phyloP scores from a whole-genome alignment of 2,329 filamentous ascomycete species.

The Diaporthe velutina region DNA sequence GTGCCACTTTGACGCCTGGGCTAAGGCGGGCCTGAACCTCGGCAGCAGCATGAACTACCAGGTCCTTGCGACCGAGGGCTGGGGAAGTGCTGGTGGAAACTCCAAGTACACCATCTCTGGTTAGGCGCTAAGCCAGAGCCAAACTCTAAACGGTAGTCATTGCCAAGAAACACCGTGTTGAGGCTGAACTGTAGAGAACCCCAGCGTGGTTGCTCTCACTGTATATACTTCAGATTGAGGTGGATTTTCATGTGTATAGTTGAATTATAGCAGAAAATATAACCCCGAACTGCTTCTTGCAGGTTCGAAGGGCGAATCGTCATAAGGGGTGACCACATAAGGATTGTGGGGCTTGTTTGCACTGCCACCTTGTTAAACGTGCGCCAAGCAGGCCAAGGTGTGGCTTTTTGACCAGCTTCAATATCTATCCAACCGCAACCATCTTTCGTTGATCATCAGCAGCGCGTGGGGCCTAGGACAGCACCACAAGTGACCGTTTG shows the following conservation, averaged over 20 bases:
- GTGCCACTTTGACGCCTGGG: conserved; percentile 67
- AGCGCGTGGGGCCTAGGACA: not conserved
- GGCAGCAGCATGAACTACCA: conserved; percentile 62
- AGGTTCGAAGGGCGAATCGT: not conserved
- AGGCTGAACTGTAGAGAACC: not conserved
- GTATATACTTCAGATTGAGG: not conserved
- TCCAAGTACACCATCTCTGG: conserved; percentile 47
- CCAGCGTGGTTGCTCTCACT: not conserved
- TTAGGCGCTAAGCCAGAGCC: not conserved
- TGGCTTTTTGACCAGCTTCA: conserved; percentile 8
- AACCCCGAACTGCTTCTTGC: not conserved
- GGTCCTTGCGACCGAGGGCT: conserved; percentile 66
- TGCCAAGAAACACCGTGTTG: not conserved
- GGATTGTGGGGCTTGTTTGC: conserved; percentile 17
- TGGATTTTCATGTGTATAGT: not conserved
- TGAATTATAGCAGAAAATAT: not conserved
- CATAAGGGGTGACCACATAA: not conserved
- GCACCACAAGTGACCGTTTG: not conserved
- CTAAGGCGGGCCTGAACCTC: conserved; percentile 58
- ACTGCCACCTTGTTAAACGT: not conserved
- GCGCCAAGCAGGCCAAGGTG: conserved; percentile 19
- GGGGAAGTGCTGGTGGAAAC: conserved; percentile 47
- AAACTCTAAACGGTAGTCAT: not conserved
- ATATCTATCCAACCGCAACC: not conserved
- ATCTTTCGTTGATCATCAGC: not conserved